These are phyloP conservation scores for Avena sativa DNA, from an alignment of 176 grass and related monocot genomes.

Conservation along the genomic window DNA sequence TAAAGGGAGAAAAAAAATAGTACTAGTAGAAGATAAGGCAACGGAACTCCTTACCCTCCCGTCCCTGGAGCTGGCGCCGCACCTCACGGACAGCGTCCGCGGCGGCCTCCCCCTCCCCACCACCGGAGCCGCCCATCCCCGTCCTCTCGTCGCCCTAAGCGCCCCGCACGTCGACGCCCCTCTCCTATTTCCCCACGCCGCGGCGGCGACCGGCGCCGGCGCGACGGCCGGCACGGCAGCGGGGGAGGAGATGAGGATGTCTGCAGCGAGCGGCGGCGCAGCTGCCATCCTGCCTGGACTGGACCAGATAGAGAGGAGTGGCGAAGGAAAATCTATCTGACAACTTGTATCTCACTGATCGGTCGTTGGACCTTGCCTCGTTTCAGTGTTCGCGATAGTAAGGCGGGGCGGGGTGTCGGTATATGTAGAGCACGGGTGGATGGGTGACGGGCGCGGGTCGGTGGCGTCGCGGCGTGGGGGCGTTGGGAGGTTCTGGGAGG, in stretches of 20 bases:
- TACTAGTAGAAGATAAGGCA: neutral
- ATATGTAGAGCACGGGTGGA: neutral
- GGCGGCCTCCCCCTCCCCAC: constrained; percentile 14
- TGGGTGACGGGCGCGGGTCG: neutral
- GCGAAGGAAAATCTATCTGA: neutral
- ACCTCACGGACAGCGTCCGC: constrained; percentile 46
- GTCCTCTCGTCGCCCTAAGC: constrained; percentile 32
- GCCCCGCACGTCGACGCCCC: neutral
- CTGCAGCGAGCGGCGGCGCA: constrained; percentile 43
- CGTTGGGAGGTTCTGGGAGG: constrained; percentile 48
- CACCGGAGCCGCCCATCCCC: constrained; percentile 28
- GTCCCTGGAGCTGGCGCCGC: constrained; percentile 52
- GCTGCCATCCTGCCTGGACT: constrained; percentile 34
- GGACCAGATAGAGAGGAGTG: neutral
- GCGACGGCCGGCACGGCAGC: neutral
- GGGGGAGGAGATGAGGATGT: neutral
- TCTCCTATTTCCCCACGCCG: constrained; percentile 50
- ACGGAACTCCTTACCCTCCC: constrained; percentile 39
- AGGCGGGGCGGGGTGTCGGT: neutral
- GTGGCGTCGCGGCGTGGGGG: neutral
- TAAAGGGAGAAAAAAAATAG: neutral
- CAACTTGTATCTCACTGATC: neutral
- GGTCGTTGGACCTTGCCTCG: neutral
- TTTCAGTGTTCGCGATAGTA: neutral
- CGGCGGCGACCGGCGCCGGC: constrained; percentile 46